phyloP scores from a whole-genome alignment of 2,329 filamentous ascomycete species.

The Fusarium oxysporum region DNA sequence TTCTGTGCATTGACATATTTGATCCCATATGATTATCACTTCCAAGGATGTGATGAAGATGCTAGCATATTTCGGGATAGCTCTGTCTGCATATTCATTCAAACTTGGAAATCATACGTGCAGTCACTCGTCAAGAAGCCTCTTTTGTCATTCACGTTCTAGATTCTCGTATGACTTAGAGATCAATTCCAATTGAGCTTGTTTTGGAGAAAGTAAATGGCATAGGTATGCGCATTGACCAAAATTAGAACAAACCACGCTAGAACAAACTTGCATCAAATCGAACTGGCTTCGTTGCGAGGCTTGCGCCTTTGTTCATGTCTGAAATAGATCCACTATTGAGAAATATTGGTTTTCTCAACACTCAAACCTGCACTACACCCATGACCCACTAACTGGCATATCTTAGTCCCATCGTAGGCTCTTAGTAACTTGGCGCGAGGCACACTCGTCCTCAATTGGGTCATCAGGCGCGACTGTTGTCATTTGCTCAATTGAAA shows the following conservation, averaged over 20 bases:
- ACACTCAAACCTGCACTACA: conserved; percentile 23
- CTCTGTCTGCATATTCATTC: not conserved
- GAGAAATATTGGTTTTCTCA: conserved; percentile 25
- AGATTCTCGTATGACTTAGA: conserved; percentile 7
- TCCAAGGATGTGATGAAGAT: not conserved
- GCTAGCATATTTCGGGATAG: not conserved
- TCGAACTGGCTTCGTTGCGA: conserved; percentile 5
- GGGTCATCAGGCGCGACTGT: conserved; percentile 43
- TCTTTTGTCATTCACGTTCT: conserved; percentile 16
- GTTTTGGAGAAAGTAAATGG: not conserved
- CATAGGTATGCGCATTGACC: not conserved
- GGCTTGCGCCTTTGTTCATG: conserved; percentile 2
- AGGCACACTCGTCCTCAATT: conserved; percentile 46
- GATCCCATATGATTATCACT: not conserved
- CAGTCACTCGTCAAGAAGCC: not conserved
- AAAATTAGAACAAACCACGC: conserved; percentile 16
- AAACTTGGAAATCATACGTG: not conserved
- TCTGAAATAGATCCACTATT: conserved; percentile 14
- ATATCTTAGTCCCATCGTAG: conserved; percentile 22
- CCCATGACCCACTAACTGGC: conserved; percentile 34
- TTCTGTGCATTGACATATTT: not conserved
- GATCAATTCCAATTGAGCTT: not conserved
- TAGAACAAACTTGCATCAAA: conserved; percentile 7
- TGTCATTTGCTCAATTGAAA: conserved; percentile 35
- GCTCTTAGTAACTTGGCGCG: conserved; percentile 36